Percentiles rank a stretch among this genome's conserved stretches.
These are phyloP conservation scores for Crithidia mellificae DNA, from an alignment of 208 protist genomes.

Conservation along the genomic window DNA sequence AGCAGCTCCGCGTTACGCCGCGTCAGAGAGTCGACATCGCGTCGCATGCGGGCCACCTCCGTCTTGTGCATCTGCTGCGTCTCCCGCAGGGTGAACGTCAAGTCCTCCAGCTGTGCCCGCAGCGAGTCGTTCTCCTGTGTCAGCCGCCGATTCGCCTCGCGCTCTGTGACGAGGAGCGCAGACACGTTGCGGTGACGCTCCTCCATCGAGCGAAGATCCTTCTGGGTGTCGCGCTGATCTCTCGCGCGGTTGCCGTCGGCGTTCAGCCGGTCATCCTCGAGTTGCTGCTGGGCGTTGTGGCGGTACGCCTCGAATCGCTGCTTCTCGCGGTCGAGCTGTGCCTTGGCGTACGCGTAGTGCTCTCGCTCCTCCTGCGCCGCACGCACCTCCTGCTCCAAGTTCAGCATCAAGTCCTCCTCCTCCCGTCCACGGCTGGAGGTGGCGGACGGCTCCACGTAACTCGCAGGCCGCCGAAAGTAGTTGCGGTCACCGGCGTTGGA, in stretches of 20 bases:
- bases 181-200: constrained; percentile 75
- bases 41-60: constrained; percentile 70
- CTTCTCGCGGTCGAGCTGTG: constrained; percentile 78
- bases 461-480: constrained; percentile 52
- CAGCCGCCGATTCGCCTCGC: constrained; percentile 66
- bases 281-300: constrained; percentile 53
- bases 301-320: constrained; percentile 78
- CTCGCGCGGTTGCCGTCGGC: constrained; percentile 44
- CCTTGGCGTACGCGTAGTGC: constrained; percentile 55
- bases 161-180: constrained; percentile 69
- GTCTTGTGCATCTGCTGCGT: constrained; percentile 66
- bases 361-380: constrained; percentile 78
- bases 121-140: constrained; percentile 81
- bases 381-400: constrained; percentile 76
- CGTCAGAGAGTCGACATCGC: constrained; percentile 84
- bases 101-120: constrained; percentile 72
- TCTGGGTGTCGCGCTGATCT: constrained; percentile 57
- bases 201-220: constrained; percentile 69
- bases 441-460: constrained; percentile 4
- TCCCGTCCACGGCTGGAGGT: constrained; percentile 26
- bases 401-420: constrained; percentile 70
- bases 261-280: constrained; percentile 67
- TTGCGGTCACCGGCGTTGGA: constrained; percentile 36
- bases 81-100: constrained; percentile 76
- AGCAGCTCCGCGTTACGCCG: constrained; percentile 82